A percentile compares a stretch with the other conserved stretches of the same genome.
Conservation (phyloP, 805 yeast genomes). For the Pichia insulana region DNA sequence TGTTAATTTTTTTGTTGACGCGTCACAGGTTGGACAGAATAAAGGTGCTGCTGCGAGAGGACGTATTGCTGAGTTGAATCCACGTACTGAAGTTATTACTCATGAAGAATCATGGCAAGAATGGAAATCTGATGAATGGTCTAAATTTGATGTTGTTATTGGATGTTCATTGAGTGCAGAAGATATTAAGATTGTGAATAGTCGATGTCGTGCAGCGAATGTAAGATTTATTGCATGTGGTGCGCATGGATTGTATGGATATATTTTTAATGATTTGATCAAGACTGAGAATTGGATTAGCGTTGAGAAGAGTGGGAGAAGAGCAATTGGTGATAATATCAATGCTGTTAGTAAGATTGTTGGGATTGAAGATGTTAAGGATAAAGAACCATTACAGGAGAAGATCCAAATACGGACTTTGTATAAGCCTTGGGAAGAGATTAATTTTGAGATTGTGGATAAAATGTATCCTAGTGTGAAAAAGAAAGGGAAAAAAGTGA, state of each 20-base stretch:
- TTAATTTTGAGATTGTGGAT: conserved; percentile 5
- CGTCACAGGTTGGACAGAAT: conserved; percentile 43
- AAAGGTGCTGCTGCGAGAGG: conserved; percentile 47
- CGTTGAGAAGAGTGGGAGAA: conserved; percentile 40
- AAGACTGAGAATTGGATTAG: conserved; percentile 48
- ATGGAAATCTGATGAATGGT: no score
- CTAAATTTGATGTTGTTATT: no score
- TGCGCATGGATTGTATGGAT: conserved; percentile 76
- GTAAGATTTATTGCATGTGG: conserved; percentile 65
- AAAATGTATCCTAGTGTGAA: conserved; percentile 14
- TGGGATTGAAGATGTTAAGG: conserved; percentile 25
- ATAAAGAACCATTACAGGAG: conserved; percentile 30
- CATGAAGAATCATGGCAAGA: no score
- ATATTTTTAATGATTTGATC: conserved; percentile 70
- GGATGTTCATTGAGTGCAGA: no score
- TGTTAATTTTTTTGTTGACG: conserved; percentile 64
- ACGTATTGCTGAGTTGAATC: conserved; percentile 66
- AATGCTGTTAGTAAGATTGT: conserved; percentile 36
- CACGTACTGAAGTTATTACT: conserved; percentile 50
- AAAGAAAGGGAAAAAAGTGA: conserved; percentile 38
- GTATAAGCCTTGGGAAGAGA: conserved; percentile 30
- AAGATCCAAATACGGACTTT: conserved; percentile 29
- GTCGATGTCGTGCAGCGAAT: conserved; percentile 42
- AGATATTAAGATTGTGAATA: conserved; percentile 33
- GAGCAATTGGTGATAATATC: conserved; percentile 40